These are phyloP conservation scores for Myrica gale DNA, from an alignment of 306 rosid genomes.

Conservation along the genomic window DNA sequence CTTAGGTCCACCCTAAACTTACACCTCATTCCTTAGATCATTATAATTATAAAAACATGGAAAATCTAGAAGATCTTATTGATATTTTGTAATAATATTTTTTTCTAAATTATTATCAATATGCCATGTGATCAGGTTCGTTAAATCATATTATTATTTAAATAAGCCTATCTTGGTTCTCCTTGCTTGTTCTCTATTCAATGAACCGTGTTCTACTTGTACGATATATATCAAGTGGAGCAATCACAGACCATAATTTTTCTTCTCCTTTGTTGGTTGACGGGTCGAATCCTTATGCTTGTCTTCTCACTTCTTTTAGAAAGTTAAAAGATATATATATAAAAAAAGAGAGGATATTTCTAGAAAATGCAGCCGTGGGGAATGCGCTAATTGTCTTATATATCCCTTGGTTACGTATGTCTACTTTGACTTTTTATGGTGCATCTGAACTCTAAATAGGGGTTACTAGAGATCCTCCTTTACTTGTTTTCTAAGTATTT, in stretches of 20 bases:
- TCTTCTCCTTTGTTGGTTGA: too few relatives aligned
- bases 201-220: too few relatives aligned
- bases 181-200: background rate
- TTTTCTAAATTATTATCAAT: background rate
- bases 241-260: background rate
- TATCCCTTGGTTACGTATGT: background rate
- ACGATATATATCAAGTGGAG: background rate
- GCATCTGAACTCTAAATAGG: background rate
- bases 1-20: background rate
- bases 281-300: too few relatives aligned
- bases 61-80: background rate
- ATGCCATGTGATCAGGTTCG: background rate
- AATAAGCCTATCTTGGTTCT: background rate
- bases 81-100: too few relatives aligned
- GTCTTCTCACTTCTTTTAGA: too few relatives aligned
- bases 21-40: background rate
- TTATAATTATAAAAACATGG: background rate
- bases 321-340: too few relatives aligned
- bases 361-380: too few relatives aligned
- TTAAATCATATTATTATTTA: background rate
- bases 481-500: background rate
- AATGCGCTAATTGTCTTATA: too few relatives aligned
- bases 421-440: background rate
- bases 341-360: too few relatives aligned
- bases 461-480: background rate